Base-by-base conservation (phyloP, 495 filamentous ascomycete genomes). In the Tuber melanosporum region DNA sequence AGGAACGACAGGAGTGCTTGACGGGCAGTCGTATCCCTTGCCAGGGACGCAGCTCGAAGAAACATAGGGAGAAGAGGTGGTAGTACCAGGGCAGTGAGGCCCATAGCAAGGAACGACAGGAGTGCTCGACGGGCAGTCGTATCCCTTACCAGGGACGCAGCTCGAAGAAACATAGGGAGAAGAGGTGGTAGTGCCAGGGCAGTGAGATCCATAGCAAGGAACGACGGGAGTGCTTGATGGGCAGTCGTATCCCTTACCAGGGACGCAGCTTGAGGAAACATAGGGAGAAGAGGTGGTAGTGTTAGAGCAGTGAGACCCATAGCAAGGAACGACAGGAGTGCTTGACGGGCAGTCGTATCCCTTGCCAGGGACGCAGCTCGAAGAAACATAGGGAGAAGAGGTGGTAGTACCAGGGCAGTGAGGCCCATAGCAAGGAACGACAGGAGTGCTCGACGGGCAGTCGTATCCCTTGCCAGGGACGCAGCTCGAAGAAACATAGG, bases 91-190 rank as follows among this genome's bases (percentile, higher is more conserved):
- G 36, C 74, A 76, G 32, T 70, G 12, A 0, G 15, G n/a, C 32
- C 74, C 74, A 41, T 44, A 26, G 20, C 74, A 76, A 17, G 41
- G 42, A n/a, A n/a, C n/a, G n/a, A n/a, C n/a, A n/a, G n/a, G n/a
- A n/a, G n/a, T n/a, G n/a, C n/a, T n/a, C n/a, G 62, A 45, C 71
- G 77, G 52, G 57, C 45, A 80, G 26, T 69, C 7, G 52, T 69
- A 44, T 14, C 78, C 45, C 62, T 73, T 77, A n/a, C 81, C 74
- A 19, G 74, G 75, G 5, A 76, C 66, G 32, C 82, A 77, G 72
- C 75, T 81, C 72, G 82, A 83, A n/a, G 76, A 66, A 20, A 52
- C 20, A 57, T 69, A 42, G 75, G 44, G 73, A 32, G 76, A 45
- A 45, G 82, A 57, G 20, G 77, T 73, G n/a, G 77, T 45, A 49